Base-by-base conservation (phyloP, 371 early-diverging fungal genomes). In the Apophysomyces sp. region DNA sequence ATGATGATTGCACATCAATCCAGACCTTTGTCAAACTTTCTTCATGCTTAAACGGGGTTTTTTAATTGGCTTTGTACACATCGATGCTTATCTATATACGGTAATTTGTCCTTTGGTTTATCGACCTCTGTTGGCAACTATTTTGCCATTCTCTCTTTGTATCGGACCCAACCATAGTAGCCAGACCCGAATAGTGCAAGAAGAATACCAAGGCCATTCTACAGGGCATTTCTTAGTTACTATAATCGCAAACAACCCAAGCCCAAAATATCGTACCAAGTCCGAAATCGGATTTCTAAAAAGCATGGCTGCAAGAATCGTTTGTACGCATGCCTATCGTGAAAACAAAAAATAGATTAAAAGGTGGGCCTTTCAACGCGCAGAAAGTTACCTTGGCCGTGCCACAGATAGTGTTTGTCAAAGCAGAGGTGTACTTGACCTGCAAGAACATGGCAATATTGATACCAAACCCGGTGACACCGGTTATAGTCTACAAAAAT, bases 391-490 rank as follows among this genome's bases (percentile, higher is more conserved):
- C 49, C 75, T 90, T 90, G 51, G 90, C 89, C 32, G 90, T 90
- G n/a, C 90, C 90, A 24, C 87, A 87, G 66, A 90, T 88, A 15
- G 89, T 90, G 66, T 86, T 88, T n/a, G 90, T 90, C 66, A 90
- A 68, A 21, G 90, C 87, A 24, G 90, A 85, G 1, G 90, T 90
- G 59, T 83, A 86, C 77, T 88, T 90, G 79, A 90, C 88, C 74
- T 88, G 88, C 74, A 88, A 76, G 73, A 90, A 90, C 81, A 86
- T 87, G 77, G 90, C 85, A 59, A 86, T 88, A 65, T 90, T 90
- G 72, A 90, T 88, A 65, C 85, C 78, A 70, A 90, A 90, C 2
- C 90, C 90, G 13, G 86, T 86, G 27, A 88, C 66, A 36, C 88
- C 90, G n/a, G 90, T 88, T 36, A 88, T 37, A 4, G 85, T 86